Evolutionary conservation across 805 yeast species (phyloP), one percentile per base, ranked within the genome.

Genomic region (Candida schatavii): DNA sequence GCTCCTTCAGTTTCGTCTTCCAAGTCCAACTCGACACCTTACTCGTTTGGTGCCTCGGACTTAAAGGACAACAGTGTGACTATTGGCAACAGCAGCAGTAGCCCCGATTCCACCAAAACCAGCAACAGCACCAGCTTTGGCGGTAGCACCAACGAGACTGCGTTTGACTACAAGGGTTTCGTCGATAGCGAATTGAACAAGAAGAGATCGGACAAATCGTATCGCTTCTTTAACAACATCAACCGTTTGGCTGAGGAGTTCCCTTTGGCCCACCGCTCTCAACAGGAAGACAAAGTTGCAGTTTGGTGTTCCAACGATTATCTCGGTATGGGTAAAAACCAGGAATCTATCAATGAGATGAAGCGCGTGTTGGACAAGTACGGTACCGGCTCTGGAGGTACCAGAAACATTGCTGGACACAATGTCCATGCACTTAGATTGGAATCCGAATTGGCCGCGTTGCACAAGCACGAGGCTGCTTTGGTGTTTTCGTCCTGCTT

Each of bases 281-380:
- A 59, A 28, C 88, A 83, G 57, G 71, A 71, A 13, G 95, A 88
- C 56, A 86, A 86, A 59, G 99, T 93, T 45, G 89, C 96, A 40
- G 99, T 93, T 44, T 93, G 99, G 99, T 93, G 99, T 60, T 90
- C 99, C 32, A 93, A 93, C 64, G 99, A 93, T 66, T 93, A 93
- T 63, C 74, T 93, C 46, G 97, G 98, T 10, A 87, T 93, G 93
- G 91, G 97, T 40, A 81, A 80, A 56, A 86, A 91, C 61, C 76
- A 75, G 47, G 70, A 75, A 48, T 91, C 91, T 34, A 68, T 88
- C 45, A 68, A 77, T 14, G 81, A 80, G 42, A 93, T 91, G 91
- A 83, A 84, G 53, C 61, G 72, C 37, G 82, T 95, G 14, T 75
- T 93, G 63, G 85, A 85, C 54, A 81, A 78, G 69, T 93, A 93